Evolutionary conservation across 2,329 filamentous ascomycete species (phyloP), one percentile per base, ranked within the genome.

Genomic region (Plectosphaerella sp.): DNA sequence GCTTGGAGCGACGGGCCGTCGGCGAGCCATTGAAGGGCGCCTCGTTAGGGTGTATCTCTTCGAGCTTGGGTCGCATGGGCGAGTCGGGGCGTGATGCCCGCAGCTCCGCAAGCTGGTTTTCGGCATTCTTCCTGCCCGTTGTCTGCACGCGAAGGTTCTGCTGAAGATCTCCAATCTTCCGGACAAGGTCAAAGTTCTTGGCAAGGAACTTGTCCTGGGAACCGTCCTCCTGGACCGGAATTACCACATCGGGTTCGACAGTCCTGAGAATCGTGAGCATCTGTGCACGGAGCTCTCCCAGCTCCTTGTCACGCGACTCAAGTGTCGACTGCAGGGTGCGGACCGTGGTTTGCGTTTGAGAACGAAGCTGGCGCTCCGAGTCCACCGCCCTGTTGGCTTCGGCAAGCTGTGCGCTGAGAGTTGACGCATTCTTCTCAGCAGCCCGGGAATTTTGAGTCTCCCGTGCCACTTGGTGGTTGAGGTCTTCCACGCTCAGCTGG

Each of bases 331-430:
- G 92, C 51, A 96, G 77, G 12, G 91, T 87, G 47, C 91, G 86
- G 24, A 89, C 88, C 48, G 92, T 96, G 6, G 87, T 79, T 66
- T 97, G 92, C 11, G 91, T 89, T 66, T 97, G 93, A 3, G 78
- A 82, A 37, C 90, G 88, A 51, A 96, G 74, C 62, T 97, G 92
- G 47, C 89, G 82, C 69, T 97, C 93, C 1, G 91, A 92, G 62
- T 97, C 94, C 20, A 97, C 82, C 51, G 87, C 94, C 33, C 92
- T 84, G 63, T 96, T 96, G 14, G 86, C 86, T 66, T 97, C 94
- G 9, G 91, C 90, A 25, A 97, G 78, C 65, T 97, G 91, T 20
- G 88, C 83, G 7, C 86, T 89, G 54, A 87, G 81, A 36, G 84
- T 88, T 1, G 91, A 95, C 16, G 90, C 87, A 20, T 86, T 82